Base-by-base conservation (phyloP, 805 yeast genomes). In the Ascoidea tarda region DNA sequence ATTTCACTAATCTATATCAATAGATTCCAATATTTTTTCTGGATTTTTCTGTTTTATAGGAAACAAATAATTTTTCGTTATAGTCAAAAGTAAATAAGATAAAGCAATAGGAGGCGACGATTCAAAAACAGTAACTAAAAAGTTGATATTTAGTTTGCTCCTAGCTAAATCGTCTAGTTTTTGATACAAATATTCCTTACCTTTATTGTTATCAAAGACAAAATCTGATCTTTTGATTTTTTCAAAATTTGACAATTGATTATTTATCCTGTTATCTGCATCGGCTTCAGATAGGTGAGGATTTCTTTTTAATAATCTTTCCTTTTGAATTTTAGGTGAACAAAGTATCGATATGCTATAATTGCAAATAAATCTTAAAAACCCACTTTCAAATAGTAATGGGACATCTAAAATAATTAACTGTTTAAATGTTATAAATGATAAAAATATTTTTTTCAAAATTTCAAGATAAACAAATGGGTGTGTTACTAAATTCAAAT, bases 321-420 rank as follows among this genome's bases (percentile, higher is more conserved):
- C 67, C 46, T 84, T 57, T 63, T 93, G 97, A 1, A 66, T 54
- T 1, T 75, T 74, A 21, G 68, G 69, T 10, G 71, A 69, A 57
- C 95, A 85, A 28, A 52, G 51, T 0, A 82, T 66, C 0, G 90
- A 87, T 14, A 86, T 81, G 2, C 91, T 64, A 0, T 82, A 76
- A 6, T 70, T 63, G 0, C 93, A 95, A 63, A 98, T 91, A 31
- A 83, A 67, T 49, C 63, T 59, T 61, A 87, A 81, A 58, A 91
- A 70, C 1, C 80, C 78, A 44, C 88, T 75, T 64, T 93, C 99
- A 65, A 87, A 93, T 16, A 93, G 69, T 46, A 93, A 69, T 1
- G 99, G 99, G 2, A 95, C 91, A 62, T 93, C 99, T 50, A 93
- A 66, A 0, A 93, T 68, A 4, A 88, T 89, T 62, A 88, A 59